phyloP scores from a whole-genome alignment of 2,329 filamentous ascomycete species.

The Podosphaera leucotricha region DNA sequence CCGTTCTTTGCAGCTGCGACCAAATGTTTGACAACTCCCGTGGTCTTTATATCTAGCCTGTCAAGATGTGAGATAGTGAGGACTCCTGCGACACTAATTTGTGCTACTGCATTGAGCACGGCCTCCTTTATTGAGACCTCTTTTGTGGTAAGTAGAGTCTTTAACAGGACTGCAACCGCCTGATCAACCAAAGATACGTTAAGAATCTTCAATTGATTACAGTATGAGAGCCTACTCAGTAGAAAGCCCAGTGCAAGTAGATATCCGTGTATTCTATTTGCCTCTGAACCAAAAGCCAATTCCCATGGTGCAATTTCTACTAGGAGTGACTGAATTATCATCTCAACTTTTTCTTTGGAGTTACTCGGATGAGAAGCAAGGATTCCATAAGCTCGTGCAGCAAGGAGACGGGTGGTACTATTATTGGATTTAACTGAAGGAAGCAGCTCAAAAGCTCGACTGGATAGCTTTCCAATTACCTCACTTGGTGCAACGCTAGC shows the following conservation, averaged over 20 bases:
- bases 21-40: conserved; percentile 33
- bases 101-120: conserved; percentile 31
- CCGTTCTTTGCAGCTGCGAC: conserved; percentile 50
- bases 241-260: conserved; percentile 34
- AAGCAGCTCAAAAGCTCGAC: conserved; percentile 28
- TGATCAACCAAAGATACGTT: conserved; percentile 18
- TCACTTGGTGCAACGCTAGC: conserved; percentile 27
- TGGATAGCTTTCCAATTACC: conserved; percentile 25
- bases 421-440: conserved; percentile 47
- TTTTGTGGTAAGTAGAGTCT: conserved; percentile 27
- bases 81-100: conserved; percentile 34
- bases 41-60: conserved; percentile 5
- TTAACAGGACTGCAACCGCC: conserved; percentile 22
- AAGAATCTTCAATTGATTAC: conserved; percentile 17
- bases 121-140: conserved; percentile 34
- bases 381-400: conserved; percentile 52
- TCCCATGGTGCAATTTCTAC: conserved; percentile 25
- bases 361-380: conserved; percentile 40
- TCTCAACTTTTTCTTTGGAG: conserved; percentile 19
- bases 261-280: conserved; percentile 35
- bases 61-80: conserved; percentile 15
- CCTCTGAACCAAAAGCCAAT: conserved; percentile 30
- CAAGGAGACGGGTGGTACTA: conserved; percentile 37
- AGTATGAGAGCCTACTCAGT: conserved; percentile 30
- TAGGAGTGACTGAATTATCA: conserved; percentile 23